Evolutionary conservation across 2,329 filamentous ascomycete species (phyloP), one percentile per base, ranked within the genome.

Genomic region (Reticulascus tulasneorum): DNA sequence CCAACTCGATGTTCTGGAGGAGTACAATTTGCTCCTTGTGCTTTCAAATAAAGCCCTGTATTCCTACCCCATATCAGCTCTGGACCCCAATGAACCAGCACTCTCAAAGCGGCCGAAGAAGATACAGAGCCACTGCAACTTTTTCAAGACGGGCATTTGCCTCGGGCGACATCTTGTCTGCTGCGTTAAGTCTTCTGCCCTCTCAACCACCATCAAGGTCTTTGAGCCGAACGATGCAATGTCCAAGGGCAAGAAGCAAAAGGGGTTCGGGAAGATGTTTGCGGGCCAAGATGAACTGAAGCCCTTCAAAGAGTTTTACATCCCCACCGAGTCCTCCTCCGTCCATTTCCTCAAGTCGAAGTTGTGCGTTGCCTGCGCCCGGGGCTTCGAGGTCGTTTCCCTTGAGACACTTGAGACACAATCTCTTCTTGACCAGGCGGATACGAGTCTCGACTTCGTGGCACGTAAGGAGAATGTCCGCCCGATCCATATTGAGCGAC

Each of bases 251-350:
- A 94, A 93, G 70, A 96, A 94, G 69, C 94, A 95, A 58, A 93
- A 90, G 53, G 91, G 93, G 13, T 82, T 98, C 42, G 84, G 86
- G 48, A 95, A 94, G 67, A 94, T 98, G 82, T 91, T 98, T 65
- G 88, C 88, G 44, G 88, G 89, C 8, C 90, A 96, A 59, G 93
- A 98, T 60, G 88, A 95, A 50, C 76, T 98, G 46, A 94, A 94
- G 64, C 87, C 91, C 10, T 95, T 94, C 73, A 95, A 95, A 74
- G 93, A 98, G 69, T 97, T 96, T 55, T 98, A 98, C 64, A 96
- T 98, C 43, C 93, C 93, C 1, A 93, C 90, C 7, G 93, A 98
- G 68, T 94, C 91, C n/a, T 91, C 88, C 5, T 96, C 90, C 24
- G 93, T 98, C 25, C 93, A 98, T 64, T 98, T 97, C 73, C 76